Percentiles rank a stretch among this genome's conserved stretches.
Evolutionary conservation across 345 rosid genomes (phyloP).

Genomic region (Lepidium africanum): DNA sequence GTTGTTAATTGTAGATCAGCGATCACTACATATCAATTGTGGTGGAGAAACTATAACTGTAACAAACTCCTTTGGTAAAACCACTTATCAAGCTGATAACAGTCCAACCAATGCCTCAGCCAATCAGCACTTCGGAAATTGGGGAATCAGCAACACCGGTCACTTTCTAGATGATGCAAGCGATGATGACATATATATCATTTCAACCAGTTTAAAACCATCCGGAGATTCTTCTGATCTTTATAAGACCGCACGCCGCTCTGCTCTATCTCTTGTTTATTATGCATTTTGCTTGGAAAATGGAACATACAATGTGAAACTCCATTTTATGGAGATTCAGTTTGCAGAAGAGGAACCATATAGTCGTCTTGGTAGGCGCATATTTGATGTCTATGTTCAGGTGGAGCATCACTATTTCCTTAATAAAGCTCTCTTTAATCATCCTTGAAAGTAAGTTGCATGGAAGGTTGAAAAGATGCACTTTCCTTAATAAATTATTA

Average conservation of each 20-base stretch:
- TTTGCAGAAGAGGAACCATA: conserved; percentile 36
- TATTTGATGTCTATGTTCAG: conserved; percentile 64
- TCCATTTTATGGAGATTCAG: conserved; percentile 59
- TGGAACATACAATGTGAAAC: conserved; percentile 51
- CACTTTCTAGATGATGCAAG: neutral
- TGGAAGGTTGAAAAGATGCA: neutral
- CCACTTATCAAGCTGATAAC: neutral
- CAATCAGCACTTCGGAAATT: neutral
- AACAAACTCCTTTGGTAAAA: too few species aligned
- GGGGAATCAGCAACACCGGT: conserved; percentile 24
- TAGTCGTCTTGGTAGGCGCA: too few species aligned
- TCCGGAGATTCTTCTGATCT: conserved; percentile 14
- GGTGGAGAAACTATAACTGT: too few species aligned
- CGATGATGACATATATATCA: neutral
- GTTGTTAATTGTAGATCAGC: too few species aligned
- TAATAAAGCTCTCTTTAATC: too few species aligned
- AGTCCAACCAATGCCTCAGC: neutral
- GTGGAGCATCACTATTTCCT: neutral
- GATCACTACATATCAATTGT: too few species aligned
- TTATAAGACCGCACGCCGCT: conserved; percentile 43
- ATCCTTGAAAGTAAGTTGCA: neutral
- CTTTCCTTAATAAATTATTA: too few species aligned
- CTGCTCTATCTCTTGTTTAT: conserved; percentile 55
- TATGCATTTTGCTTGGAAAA: conserved; percentile 51
- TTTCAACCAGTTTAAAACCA: neutral